Base-by-base conservation (phyloP, 164 flowering plant species). In the Chloranthus sessilifolius region DNA sequence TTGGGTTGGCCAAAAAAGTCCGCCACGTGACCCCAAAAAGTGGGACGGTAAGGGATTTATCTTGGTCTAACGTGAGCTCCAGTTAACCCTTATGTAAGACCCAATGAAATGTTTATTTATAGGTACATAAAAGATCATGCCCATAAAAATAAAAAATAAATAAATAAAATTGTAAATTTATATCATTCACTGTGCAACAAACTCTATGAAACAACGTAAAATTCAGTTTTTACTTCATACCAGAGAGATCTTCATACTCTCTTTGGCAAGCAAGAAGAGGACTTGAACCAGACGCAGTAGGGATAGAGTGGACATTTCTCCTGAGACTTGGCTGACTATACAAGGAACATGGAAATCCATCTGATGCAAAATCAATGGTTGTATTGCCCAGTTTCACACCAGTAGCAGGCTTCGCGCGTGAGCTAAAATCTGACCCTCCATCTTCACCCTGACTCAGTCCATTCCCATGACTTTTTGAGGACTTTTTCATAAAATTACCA, bases 391-490 rank as follows among this genome's bases (percentile, higher is more conserved):
- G 23, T 55, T 55, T 63, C 24, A 38, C 16, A 61, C 59, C 51
- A 26, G 51, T 25, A 25, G 52, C 40, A 39, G 26, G 36, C 30
- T 58, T 68, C 21, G 46, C 36, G 17, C 31, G 33, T 44, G 64
- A 40, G 35, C 46, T 43, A 47, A 15, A 8, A 49, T n/a, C 48
- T 17, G 55, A 39, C 31, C 29, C 47, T 52, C 55, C 55, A 44
- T 47, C 38, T 52, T 70, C 82, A 44, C 46, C 48, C 6, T 53
- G 44, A 55, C 58, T 67, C 35, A 74, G 19, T 29, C 27, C 46
- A 43, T 20, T 11, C 10, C 2, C 21, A 41, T 17, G 22, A 25
- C 12, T 39, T 52, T 39, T 52, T 17, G 43, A 17, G 28, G 37
- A 16, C 39, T 25, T 22, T 7, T 38, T 38, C 42, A 38, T 21